A percentile compares a stretch with the other conserved stretches of the same genome.
Evolutionary conservation across 208 protist genomes (phyloP).

Genomic region (Trypanosoma vivax): DNA sequence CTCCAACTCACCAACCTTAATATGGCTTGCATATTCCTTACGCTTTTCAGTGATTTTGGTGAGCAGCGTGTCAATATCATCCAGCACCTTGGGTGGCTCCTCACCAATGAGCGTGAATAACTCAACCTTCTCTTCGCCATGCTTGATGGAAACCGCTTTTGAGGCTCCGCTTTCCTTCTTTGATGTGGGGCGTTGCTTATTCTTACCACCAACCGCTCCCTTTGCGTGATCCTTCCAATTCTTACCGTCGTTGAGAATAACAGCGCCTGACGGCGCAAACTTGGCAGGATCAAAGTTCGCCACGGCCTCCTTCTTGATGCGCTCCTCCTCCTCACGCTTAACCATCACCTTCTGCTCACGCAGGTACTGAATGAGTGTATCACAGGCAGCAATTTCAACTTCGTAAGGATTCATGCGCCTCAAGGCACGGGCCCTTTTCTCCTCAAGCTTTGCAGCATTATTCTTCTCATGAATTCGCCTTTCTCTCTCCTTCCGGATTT

Average conservation of each 20-base stretch:
- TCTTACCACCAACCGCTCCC: conserved; percentile 19
- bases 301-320: conserved; percentile 32
- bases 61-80: conserved; percentile 38
- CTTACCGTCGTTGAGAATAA: conserved; percentile 67
- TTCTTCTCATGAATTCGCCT: conserved; percentile 35
- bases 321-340: conserved; percentile 52
- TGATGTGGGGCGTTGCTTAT: conserved; percentile 1
- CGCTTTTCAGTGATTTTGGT: conserved; percentile 31
- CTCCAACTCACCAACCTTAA: conserved; percentile 35
- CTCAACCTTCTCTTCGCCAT: conserved; percentile 60
- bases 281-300: conserved; percentile 56
- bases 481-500: conserved; percentile 45
- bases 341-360: conserved; percentile 58
- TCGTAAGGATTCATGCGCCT: conserved; percentile 57
- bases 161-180: background rate
- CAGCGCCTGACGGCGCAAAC: conserved; percentile 47
- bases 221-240: conserved; percentile 28
- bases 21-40: conserved; percentile 49
- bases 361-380: conserved; percentile 52
- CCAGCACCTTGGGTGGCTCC: conserved; percentile 38
- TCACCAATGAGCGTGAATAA: conserved; percentile 53
- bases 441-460: conserved; percentile 49
- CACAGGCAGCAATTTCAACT: conserved; percentile 51
- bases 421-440: conserved; percentile 42
- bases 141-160: conserved; percentile 34